phyloP scores from a whole-genome alignment of 192 early-diverging fungal species.

The Piromyces sp. region DNA sequence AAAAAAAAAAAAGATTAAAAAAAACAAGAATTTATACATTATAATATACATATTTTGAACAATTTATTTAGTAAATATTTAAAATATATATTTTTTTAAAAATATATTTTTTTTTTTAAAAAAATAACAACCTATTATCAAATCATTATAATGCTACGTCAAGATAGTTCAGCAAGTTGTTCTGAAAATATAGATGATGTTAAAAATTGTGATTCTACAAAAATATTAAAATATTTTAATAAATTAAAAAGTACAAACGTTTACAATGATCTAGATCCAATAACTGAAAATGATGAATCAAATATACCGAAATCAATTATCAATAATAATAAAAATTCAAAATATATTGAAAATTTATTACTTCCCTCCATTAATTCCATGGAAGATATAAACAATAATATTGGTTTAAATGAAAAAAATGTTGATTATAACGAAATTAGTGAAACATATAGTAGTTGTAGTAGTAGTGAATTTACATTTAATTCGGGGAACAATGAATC shows the following conservation, averaged over 20 bases:
- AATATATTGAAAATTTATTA: neutral
- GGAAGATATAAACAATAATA: neutral
- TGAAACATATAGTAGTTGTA: neutral
- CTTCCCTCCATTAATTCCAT: neutral
- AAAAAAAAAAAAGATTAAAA: too few species aligned
- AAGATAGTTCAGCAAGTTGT: neutral
- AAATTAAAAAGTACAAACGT: neutral
- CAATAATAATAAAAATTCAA: neutral
- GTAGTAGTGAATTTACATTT: neutral
- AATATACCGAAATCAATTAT: neutral
- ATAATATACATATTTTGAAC: too few species aligned
- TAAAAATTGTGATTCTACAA: neutral
- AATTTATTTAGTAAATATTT: neutral
- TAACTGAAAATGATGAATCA: neutral
- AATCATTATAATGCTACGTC: neutral
- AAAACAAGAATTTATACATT: too few species aligned
- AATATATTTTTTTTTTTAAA: neutral
- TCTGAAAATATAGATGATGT: neutral
- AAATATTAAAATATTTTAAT: neutral
- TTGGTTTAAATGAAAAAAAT: neutral
- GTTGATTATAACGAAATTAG: neutral
- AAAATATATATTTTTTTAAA: neutral
- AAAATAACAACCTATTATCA: too few species aligned
- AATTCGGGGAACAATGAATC: neutral
- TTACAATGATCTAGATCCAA: neutral